Evolutionary conservation across 495 filamentous ascomycete species (phyloP).

Genomic region (Hapsidospora chrysogenum): DNA sequence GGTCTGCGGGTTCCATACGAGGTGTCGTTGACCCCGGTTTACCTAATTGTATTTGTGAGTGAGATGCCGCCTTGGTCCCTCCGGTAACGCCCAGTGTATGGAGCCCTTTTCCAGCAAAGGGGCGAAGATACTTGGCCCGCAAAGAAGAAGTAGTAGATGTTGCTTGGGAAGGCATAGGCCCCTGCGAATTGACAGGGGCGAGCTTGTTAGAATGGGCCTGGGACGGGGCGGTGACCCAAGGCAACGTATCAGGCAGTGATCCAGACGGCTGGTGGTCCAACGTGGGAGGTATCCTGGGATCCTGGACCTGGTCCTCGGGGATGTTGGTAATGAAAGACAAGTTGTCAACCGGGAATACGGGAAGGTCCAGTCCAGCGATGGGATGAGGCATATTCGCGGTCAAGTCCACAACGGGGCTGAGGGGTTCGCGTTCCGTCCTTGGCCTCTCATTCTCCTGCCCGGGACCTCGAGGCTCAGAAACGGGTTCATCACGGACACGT

Average conservation of each 20-base stretch:
- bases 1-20: conserved; percentile 5
- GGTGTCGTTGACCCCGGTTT: too few species aligned
- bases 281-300: conserved; percentile 8
- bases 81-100: conserved; percentile 21
- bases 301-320: conserved; percentile 6
- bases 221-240: conserved; percentile 26
- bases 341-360: conserved; percentile 12
- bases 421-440: conserved; percentile 18
- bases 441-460: conserved; percentile 31
- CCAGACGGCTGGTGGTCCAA: conserved; percentile 11
- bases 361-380: conserved; percentile 17
- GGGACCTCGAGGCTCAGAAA: conserved; percentile 5
- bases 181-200: conserved; percentile 35
- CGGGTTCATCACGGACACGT: conserved; percentile 11
- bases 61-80: too few species aligned
- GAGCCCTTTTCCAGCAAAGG: conserved; percentile 30
- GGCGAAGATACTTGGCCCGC: conserved; percentile 24
- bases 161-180: conserved; percentile 26
- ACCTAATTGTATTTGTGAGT: too few species aligned
- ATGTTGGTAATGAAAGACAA: conserved; percentile 8
- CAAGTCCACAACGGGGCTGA: conserved; percentile 26
- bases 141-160: conserved; percentile 29
- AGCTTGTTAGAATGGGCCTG: conserved; percentile 15
- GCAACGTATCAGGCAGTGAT: conserved; percentile 33
- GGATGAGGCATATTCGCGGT: conserved; percentile 15